A percentile compares a stretch with the other conserved stretches of the same genome.
These are phyloP conservation scores for Pichia sp. DNA, from an alignment of 1,139 yeast genomes.

Conservation along the genomic window DNA sequence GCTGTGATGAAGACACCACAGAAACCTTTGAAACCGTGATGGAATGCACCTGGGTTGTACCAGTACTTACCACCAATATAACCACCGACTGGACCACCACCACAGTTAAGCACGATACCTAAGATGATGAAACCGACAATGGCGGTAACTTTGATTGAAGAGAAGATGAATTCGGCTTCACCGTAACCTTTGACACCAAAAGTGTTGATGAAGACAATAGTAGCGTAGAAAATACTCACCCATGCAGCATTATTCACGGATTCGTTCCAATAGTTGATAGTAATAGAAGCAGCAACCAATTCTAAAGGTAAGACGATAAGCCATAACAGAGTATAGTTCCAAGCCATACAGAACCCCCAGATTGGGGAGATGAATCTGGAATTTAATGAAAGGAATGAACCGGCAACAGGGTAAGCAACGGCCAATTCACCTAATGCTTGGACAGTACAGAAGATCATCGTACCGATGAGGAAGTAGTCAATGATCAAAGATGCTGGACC, in stretches of 20 bases:
- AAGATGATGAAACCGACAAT: no score
- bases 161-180: no score
- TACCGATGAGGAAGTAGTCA: slow-evolving; percentile 44
- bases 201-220: slow-evolving; percentile 54
- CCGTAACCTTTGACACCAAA: slow-evolving; percentile 59
- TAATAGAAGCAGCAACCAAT: slow-evolving; percentile 64
- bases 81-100: no score
- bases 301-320: slow-evolving; percentile 63
- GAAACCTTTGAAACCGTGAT: no score
- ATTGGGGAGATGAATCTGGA: slow-evolving; percentile 63
- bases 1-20: no score
- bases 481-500: slow-evolving; percentile 65
- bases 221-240: slow-evolving; percentile 57
- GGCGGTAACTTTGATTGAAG: no score
- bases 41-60: no score
- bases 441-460: slow-evolving; percentile 60
- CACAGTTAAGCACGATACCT: no score
- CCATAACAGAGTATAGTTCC: slow-evolving; percentile 68
- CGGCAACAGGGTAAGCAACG: slow-evolving; percentile 61
- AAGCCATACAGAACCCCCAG: slow-evolving; percentile 72
- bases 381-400: slow-evolving; percentile 61
- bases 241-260: slow-evolving; percentile 57
- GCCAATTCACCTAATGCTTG: slow-evolving; percentile 66
- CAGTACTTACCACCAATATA: no score
- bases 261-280: slow-evolving; percentile 62